Evolutionary conservation across 2,329 filamentous ascomycete genomes (phyloP), one percentile per base, ranked within the genome.

Genomic region (Albophoma yamanashiensis): DNA sequence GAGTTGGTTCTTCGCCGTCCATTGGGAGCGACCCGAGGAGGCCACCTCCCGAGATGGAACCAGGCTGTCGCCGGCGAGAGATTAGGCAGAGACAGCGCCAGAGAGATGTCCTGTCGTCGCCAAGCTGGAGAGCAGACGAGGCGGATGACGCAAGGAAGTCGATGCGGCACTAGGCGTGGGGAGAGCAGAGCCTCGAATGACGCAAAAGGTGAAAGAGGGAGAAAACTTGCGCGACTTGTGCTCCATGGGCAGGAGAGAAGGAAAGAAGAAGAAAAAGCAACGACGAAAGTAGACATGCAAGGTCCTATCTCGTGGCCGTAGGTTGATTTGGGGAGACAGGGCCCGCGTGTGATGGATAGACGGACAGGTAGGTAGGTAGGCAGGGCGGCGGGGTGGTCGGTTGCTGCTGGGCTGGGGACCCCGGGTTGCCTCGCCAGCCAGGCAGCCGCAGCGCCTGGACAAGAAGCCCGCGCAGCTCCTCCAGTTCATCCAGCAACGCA

Each of bases 1-100:
- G 75, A 60, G 75, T 77, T 59, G 73, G 73, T 69, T 77, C 74
- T 62, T 76, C 75, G 65, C 72, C 74, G 63, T 78, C 75, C 75
- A 78, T 78, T 74, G 71, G 70, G 66, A 68, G 64, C 64, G 66
- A 68, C 70, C 66, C 65, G 64, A 64, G 45, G 47, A 58, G 56
- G 56, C 59, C 38, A 47, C 59, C 38, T n/a, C 42, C 58, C 52
- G n/a, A 43, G 31, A 38, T 31, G 17, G 40, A 50, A 17, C 39
- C 58, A 59, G 52, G 52, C 34, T 42, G 52, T 17, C 40, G 52
- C 11, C 9, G 6, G 25, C 8, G 9, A 15, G 22, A 36, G 56
- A 57, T 55, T n/a, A 31, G 36, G 43, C 43, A 25, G 12, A 36
- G 56, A 40, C 22, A 4, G 56, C 25, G 31, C 8, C 50, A 22